Conservation (phyloP, 2,329 filamentous ascomycete genomes). For the Monosporascus sp. region DNA sequence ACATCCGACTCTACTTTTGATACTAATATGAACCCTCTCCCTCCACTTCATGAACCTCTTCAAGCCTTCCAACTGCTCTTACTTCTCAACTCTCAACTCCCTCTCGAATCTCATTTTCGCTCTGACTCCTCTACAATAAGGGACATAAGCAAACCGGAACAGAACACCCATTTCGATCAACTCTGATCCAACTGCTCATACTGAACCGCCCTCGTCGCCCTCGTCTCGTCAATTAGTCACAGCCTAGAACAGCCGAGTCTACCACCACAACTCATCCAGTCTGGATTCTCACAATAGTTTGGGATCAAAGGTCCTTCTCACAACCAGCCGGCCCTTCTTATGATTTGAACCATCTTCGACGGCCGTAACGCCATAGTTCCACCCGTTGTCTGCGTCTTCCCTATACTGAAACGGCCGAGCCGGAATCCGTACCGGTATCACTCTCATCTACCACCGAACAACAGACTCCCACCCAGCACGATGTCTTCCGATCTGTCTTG, state of each 20-base stretch:
- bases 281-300: background rate
- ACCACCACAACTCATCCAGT: background rate
- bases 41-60: background rate
- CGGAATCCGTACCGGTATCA: background rate
- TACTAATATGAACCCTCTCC: background rate
- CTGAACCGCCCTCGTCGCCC: background rate
- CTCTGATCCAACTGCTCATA: background rate
- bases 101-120: background rate
- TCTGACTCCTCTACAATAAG: background rate
- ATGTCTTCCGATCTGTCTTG: slow-evolving; percentile 59
- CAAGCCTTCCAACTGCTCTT: background rate
- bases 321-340: background rate
- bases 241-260: background rate
- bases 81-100: background rate
- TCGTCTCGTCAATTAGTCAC: background rate
- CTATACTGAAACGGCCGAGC: background rate
- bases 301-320: background rate
- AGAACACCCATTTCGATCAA: background rate
- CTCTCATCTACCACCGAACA: slow-evolving; percentile 13
- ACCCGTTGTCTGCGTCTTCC: background rate
- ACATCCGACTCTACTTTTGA: background rate
- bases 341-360: background rate
- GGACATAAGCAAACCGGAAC: background rate
- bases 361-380: background rate
- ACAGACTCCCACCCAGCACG: slow-evolving; percentile 15